Evolutionary conservation across 2,329 filamentous ascomycete genomes (phyloP), one percentile per base, ranked within the genome.

Genomic region (Claviceps spartinae): DNA sequence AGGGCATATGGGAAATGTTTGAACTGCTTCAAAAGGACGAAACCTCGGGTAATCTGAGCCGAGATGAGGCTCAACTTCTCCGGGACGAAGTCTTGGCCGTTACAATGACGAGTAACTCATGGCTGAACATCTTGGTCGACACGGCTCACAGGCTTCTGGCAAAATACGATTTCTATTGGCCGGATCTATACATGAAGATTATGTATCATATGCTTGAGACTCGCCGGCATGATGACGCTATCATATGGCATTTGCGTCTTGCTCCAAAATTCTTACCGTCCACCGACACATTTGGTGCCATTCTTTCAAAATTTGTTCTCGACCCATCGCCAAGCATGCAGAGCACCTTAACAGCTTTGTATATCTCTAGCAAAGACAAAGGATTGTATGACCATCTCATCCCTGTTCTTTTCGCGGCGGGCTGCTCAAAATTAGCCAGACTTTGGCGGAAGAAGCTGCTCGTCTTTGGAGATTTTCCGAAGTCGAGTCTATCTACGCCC

Each of bases 331-430:
- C 63, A 3, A 57, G 63, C 22, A 59, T 70, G 47, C 68, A 73
- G 45, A 63, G 63, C 9, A 67, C 67, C 2, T 63, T 80, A 7
- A 65, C 64, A 43, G 61, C 65, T 14, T 63, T 80, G 9, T 80
- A 80, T 54, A 59, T 66, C 8, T 65, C 66, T 18, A 74, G 69
- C 46, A 59, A 59, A 2, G 66, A 73, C 46, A 73, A 68, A 43
- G 56, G 61, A 11, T 57, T 79, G 0, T 80, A 80, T 58, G 76
- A 79, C 56, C 61, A 65, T 20, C 52, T 80, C 7, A 67, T 80
- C n/a, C 75, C 77, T 3, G 62, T 70, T 49, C 64, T 80, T 2
- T 79, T 73, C 57, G 62, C 67, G 4, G 62, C 65, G n/a, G 77
- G 77, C 1, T 62, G 68, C 37, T 71, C 72, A 1, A 58, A 57